Evolutionary conservation across 2,329 filamentous ascomycete genomes (phyloP).

Genomic region (Tolypocladium tundrense): DNA sequence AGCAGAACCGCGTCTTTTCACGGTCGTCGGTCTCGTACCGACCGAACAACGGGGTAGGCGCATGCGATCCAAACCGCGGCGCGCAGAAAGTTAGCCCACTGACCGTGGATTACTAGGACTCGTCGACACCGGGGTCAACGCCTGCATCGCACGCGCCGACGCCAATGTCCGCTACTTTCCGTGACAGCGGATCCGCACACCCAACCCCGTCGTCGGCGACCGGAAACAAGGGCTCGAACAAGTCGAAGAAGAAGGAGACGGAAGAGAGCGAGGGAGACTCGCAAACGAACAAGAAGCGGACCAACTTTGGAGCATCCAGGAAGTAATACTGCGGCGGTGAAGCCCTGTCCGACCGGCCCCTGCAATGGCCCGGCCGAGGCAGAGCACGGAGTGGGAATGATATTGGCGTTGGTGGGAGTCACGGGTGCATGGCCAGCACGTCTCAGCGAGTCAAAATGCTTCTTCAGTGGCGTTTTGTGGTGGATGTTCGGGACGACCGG

Average conservation of each 20-base stretch:
- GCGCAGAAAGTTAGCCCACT: background rate
- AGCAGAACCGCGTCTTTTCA: slow-evolving; percentile 66
- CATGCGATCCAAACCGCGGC: background rate
- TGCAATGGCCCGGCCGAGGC: background rate
- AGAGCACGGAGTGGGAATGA: background rate
- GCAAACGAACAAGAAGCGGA: slow-evolving; percentile 42
- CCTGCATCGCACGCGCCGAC: slow-evolving; percentile 40
- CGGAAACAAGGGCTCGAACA: slow-evolving; percentile 33
- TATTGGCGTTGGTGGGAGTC: background rate
- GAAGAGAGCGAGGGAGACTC: slow-evolving; percentile 52
- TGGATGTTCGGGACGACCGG: background rate
- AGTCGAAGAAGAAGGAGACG: slow-evolving; percentile 41
- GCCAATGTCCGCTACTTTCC: slow-evolving; percentile 44
- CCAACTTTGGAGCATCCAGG: slow-evolving; percentile 45
- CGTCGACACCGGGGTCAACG: slow-evolving; percentile 32
- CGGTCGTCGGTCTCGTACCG: slow-evolving; percentile 54
- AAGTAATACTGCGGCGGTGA: slow-evolving; percentile 24
- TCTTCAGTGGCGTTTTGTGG: background rate
- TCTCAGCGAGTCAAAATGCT: background rate
- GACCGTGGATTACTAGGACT: slow-evolving; percentile 20
- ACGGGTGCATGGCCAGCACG: background rate
- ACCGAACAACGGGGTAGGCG: slow-evolving; percentile 25
- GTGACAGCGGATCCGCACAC: slow-evolving; percentile 37
- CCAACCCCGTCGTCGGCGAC: slow-evolving; percentile 46
- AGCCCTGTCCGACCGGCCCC: background rate